phyloP scores from a whole-genome alignment of 1,139 yeast genomes.

The Yarrowia galli region DNA sequence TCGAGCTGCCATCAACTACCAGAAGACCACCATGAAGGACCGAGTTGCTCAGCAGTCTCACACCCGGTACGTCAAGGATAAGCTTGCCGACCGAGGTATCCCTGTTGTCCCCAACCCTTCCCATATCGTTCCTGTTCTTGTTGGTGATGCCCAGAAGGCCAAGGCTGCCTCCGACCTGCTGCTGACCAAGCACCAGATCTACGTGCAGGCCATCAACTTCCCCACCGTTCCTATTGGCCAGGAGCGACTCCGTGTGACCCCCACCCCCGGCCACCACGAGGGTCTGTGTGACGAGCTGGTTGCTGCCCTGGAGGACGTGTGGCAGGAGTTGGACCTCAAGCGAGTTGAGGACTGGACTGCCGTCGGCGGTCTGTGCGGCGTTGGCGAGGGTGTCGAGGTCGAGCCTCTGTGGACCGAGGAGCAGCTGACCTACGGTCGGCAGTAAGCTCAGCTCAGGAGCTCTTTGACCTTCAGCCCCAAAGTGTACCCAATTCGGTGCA shows the following conservation, averaged over 20 bases:
- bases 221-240: slow-evolving; percentile 97
- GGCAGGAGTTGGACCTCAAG: slow-evolving; percentile 73
- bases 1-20: slow-evolving; percentile 82
- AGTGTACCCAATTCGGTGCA: neutral
- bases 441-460: no score
- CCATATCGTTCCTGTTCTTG: slow-evolving; percentile 92
- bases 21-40: slow-evolving; percentile 75
- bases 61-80: slow-evolving; percentile 82
- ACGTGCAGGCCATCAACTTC: slow-evolving; percentile 97
- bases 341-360: slow-evolving; percentile 80
- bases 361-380: slow-evolving; percentile 88
- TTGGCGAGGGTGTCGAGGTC: slow-evolving; percentile 63
- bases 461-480: no score
- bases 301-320: slow-evolving; percentile 80
- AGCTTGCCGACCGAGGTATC: slow-evolving; percentile 72
- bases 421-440: slow-evolving; percentile 31
- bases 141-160: slow-evolving; percentile 93
- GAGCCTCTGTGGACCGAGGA: slow-evolving; percentile 81
- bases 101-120: slow-evolving; percentile 98
- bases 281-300: slow-evolving; percentile 79
- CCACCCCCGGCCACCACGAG: slow-evolving; percentile 94
- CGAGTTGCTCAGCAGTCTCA: slow-evolving; percentile 85
- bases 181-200: slow-evolving; percentile 81
- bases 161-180: slow-evolving; percentile 89
- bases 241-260: slow-evolving; percentile 95